These are phyloP conservation scores for Creolimax fragrantissima DNA, from an alignment of 78 protist genomes.

Conservation along the genomic window DNA sequence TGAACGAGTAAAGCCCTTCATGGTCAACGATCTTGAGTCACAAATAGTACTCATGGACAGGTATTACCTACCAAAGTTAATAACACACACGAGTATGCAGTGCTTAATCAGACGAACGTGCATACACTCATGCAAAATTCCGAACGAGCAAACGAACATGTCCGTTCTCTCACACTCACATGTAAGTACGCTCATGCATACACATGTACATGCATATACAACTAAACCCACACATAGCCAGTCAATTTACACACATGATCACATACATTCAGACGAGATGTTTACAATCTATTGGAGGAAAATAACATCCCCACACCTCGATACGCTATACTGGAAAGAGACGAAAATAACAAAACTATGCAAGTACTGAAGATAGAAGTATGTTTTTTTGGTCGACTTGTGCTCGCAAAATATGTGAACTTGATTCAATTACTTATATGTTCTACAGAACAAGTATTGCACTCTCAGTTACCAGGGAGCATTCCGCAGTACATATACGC, in stretches of 20 bases:
- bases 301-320: background rate
- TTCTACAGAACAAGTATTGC: too few relatives aligned
- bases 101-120: constrained; percentile 23
- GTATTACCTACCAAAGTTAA: constrained; percentile 45
- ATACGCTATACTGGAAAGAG: background rate
- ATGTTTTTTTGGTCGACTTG: too few relatives aligned
- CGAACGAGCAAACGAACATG: too few relatives aligned
- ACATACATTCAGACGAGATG: background rate
- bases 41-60: constrained; percentile 51
- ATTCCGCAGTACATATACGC: too few relatives aligned
- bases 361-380: background rate
- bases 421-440: too few relatives aligned
- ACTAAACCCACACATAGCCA: background rate
- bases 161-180: too few relatives aligned
- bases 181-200: too few relatives aligned
- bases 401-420: too few relatives aligned
- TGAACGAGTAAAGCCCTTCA: constrained; percentile 41
- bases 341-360: background rate
- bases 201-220: background rate
- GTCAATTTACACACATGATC: background rate
- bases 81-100: constrained; percentile 32
- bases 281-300: background rate
- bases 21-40: constrained; percentile 56
- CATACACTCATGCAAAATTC: too few relatives aligned
- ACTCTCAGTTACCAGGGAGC: too few relatives aligned